These are phyloP conservation scores for Sporothrix sp. DNA, from an alignment of 2,329 filamentous ascomycete genomes.

Conservation along the genomic window DNA sequence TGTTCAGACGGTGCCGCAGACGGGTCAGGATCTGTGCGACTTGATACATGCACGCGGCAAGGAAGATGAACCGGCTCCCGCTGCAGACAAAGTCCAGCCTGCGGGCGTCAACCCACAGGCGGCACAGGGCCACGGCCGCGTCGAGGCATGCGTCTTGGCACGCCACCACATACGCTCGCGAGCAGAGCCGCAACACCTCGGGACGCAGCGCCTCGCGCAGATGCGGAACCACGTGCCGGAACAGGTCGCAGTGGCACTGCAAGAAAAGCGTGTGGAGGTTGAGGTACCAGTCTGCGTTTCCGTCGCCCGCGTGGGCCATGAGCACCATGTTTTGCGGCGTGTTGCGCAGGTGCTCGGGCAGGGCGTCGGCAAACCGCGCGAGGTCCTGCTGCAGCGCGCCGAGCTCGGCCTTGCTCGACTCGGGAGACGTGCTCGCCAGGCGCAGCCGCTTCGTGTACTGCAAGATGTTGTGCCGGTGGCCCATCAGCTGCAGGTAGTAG, in stretches of 20 bases:
- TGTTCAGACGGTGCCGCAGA: background rate
- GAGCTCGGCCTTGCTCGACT: background rate
- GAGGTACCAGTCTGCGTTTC: constrained; percentile 4
- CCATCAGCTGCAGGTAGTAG: background rate
- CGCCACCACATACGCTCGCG: background rate
- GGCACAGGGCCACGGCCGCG: background rate
- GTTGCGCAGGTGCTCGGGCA: background rate
- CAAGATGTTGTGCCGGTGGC: background rate
- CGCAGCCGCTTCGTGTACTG: constrained; percentile 1
- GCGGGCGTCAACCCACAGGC: background rate
- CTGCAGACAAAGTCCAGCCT: background rate
- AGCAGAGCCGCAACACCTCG: background rate
- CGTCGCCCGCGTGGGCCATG: constrained; percentile 2
- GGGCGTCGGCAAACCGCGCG: background rate
- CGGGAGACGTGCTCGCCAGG: background rate
- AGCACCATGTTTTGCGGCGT: background rate
- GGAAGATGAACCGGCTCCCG: background rate
- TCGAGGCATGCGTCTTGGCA: constrained; percentile 8
- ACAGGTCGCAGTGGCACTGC: constrained; percentile 7
- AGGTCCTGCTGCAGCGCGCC: background rate
- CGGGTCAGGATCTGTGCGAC: background rate
- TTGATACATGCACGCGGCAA: constrained; percentile 1
- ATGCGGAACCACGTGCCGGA: constrained; percentile 1
- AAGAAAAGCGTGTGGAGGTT: constrained; percentile 2
- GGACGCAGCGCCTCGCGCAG: constrained; percentile 2